These are phyloP conservation scores for Fusarium torreyae DNA, from an alignment of 2,329 filamentous ascomycete genomes.

Conservation along the genomic window DNA sequence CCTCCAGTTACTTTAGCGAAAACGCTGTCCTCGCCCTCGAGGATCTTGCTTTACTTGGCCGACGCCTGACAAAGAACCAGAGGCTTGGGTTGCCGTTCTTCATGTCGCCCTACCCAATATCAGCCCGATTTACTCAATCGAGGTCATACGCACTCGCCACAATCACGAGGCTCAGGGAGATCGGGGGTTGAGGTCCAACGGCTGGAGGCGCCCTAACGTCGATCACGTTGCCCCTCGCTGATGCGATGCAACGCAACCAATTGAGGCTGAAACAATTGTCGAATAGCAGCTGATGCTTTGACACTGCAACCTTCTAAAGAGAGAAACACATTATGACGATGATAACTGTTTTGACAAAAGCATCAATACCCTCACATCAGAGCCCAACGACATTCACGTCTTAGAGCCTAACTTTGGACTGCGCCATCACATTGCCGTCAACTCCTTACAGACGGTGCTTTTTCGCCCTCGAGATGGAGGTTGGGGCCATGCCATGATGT, in stretches of 20 bases:
- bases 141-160: conserved; percentile 32
- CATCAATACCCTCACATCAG: conserved; percentile 9
- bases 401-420: background rate
- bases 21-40: background rate
- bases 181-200: conserved; percentile 31
- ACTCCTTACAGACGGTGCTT: conserved; percentile 2
- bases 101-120: conserved; percentile 41
- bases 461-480: conserved; percentile 1
- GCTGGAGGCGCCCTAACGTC: conserved; percentile 29
- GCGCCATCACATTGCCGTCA: conserved; percentile 19
- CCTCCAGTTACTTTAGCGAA: conserved; percentile 5
- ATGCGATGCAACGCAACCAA: conserved; percentile 45
- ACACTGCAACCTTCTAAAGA: conserved; percentile 14
- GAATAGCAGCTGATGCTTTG: conserved; percentile 31
- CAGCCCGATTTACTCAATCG: conserved; percentile 29
- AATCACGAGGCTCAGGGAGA: conserved; percentile 10
- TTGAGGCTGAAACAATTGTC: conserved; percentile 44
- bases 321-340: conserved; percentile 23
- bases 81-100: conserved; percentile 1
- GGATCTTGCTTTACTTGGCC: conserved; percentile 12
- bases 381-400: conserved; percentile 12
- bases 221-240: conserved; percentile 47
- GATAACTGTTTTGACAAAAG: conserved; percentile 10
- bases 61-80: conserved; percentile 11
- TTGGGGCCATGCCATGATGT: conserved; percentile 14